A percentile compares a stretch with the other conserved stretches of the same genome.
Conservation (phyloP, 495 filamentous ascomycete species). For the Penicillium dipodomyicola region DNA sequence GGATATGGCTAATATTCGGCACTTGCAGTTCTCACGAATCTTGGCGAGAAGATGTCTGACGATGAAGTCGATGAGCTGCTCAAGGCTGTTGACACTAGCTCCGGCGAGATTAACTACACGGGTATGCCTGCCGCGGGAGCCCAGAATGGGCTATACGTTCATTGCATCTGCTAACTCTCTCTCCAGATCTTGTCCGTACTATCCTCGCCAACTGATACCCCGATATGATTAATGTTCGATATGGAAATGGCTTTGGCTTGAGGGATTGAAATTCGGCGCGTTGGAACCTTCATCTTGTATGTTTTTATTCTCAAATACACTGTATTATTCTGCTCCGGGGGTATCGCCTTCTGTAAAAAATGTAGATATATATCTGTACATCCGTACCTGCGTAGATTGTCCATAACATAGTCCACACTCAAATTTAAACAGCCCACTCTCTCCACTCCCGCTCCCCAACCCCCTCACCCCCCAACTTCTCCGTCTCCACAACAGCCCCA, state of each 20-base stretch:
- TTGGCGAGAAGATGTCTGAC: slow-evolving; percentile 98
- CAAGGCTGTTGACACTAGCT: slow-evolving; percentile 92
- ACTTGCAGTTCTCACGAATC: slow-evolving; percentile 75
- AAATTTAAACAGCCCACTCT: slow-evolving; percentile 18
- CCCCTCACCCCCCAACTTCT: slow-evolving; percentile 32
- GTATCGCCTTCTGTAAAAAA: not conserved
- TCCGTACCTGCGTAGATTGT: not conserved
- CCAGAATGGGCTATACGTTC: not conserved
- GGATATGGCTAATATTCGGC: slow-evolving; percentile 1
- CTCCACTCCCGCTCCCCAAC: slow-evolving; percentile 36
- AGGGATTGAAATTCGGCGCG: slow-evolving; percentile 10
- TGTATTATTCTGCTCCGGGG: slow-evolving; percentile 8
- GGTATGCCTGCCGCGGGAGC: slow-evolving; percentile 50
- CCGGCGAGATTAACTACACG: slow-evolving; percentile 94
- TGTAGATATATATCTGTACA: not conserved
- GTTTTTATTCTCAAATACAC: slow-evolving; percentile 13
- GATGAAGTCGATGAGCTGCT: slow-evolving; percentile 97
- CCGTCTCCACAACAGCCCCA: slow-evolving; percentile 53
- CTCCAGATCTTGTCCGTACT: slow-evolving; percentile 80
- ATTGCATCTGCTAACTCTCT: slow-evolving; percentile 1
- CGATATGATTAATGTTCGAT: slow-evolving; percentile 21
- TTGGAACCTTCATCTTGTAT: slow-evolving; percentile 10
- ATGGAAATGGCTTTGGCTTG: slow-evolving; percentile 18
- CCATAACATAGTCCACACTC: not conserved
- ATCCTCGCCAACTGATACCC: slow-evolving; percentile 82